A percentile compares a stretch with the other conserved stretches of the same genome.
These are phyloP conservation scores for Metschnikowia similis DNA, from an alignment of 805 yeast species.

Conservation along the genomic window DNA sequence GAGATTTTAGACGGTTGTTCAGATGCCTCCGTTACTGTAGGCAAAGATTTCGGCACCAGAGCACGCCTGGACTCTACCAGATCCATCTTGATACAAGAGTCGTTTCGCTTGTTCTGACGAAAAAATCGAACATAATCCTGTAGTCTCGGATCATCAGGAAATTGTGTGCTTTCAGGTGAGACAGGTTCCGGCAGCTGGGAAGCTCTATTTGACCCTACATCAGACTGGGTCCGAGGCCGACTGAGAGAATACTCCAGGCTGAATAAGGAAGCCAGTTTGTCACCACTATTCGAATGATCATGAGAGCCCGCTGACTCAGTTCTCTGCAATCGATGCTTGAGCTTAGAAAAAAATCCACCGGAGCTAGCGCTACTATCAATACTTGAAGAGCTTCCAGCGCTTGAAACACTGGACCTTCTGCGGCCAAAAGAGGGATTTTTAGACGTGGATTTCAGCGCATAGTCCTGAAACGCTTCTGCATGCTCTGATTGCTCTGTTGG, in stretches of 20 bases:
- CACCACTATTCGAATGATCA: neutral
- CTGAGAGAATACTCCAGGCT: neutral
- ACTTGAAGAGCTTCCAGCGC: slow-evolving; percentile 16
- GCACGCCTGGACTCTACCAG: neutral
- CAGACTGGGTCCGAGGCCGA: neutral
- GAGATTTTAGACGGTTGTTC: slow-evolving; percentile 19
- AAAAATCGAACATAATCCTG: slow-evolving; percentile 36
- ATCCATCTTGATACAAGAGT: slow-evolving; percentile 5
- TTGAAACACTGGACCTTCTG: slow-evolving; percentile 18
- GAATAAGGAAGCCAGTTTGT: neutral
- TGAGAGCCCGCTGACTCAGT: slow-evolving; percentile 7
- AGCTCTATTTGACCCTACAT: slow-evolving; percentile 5
- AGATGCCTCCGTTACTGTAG: neutral
- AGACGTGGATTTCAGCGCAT: neutral
- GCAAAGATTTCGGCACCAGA: neutral
- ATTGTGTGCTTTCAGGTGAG: neutral
- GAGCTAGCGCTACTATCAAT: slow-evolving; percentile 12
- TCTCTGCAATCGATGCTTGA: slow-evolving; percentile 30
- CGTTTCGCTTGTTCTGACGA: slow-evolving; percentile 18
- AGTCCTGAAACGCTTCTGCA: neutral
- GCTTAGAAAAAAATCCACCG: slow-evolving; percentile 32
- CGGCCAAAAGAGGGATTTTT: slow-evolving; percentile 4
- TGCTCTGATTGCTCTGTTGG: neutral
- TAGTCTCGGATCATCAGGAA: slow-evolving; percentile 28
- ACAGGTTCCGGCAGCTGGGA: neutral